Percentiles rank a stretch among this genome's conserved stretches.
phyloP scores from a whole-genome alignment of 352 stramenopile genomes.

The Globisporangium rhizosaccharum region DNA sequence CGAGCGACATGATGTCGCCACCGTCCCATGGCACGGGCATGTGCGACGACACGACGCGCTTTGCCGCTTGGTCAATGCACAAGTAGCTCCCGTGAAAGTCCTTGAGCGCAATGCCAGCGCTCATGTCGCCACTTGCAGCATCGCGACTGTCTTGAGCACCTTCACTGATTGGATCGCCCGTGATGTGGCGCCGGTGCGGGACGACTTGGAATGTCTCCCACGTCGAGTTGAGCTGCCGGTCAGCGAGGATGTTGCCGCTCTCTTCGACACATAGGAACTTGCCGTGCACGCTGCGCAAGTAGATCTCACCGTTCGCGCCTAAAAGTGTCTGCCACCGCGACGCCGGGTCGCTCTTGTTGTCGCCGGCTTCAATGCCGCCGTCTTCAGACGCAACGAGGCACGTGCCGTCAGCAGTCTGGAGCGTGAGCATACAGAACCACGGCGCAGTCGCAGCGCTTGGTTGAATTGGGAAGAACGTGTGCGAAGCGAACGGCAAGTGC shows the following conservation, averaged over 20 bases:
- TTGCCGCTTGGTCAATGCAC: conserved; percentile 45
- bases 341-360: conserved; percentile 19
- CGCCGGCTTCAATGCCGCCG: conserved; percentile 41
- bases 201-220: conserved; percentile 87
- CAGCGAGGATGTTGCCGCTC: conserved; percentile 59
- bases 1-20: conserved; percentile 61
- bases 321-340: conserved; percentile 78
- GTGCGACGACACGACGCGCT: conserved; percentile 34
- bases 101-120: conserved; percentile 54
- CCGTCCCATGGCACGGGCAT: conserved; percentile 67
- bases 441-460: conserved; percentile 19
- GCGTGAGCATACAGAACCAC: conserved; percentile 78
- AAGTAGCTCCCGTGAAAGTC: conserved; percentile 80
- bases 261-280: conserved; percentile 85
- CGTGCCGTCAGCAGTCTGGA: conserved; percentile 58
- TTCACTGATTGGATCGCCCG: background rate
- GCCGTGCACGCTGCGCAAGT: conserved; percentile 64
- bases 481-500: conserved; percentile 38
- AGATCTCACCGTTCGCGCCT: conserved; percentile 50
- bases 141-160: no score
- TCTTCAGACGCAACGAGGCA: conserved; percentile 67
- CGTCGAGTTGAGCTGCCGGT: conserved; percentile 72
- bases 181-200: conserved; percentile 30
- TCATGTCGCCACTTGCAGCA: background rate
- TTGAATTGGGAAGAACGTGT: conserved; percentile 31